Conservation (phyloP, 371 early-diverging fungal genomes). For the Dinochytrium kinnereticum region DNA sequence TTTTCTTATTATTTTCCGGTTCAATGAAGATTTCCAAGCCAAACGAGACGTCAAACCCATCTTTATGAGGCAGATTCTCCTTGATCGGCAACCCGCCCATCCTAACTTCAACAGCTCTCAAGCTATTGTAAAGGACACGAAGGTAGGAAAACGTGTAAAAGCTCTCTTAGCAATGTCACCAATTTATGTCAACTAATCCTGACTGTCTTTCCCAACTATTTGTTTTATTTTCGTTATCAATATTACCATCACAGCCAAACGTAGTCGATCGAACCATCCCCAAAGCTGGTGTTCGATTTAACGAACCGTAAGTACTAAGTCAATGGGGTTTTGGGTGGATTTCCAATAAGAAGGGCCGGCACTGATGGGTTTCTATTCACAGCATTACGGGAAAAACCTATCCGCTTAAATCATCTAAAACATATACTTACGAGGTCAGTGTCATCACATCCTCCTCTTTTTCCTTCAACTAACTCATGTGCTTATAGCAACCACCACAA, state of each 20-base stretch:
- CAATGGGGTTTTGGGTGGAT: too few species aligned
- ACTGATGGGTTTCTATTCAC: too few species aligned
- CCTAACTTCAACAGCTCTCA: constrained; percentile 48
- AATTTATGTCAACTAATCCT: too few species aligned
- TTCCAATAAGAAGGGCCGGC: too few species aligned
- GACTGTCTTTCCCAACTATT: too few species aligned
- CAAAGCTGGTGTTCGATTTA: constrained; percentile 48
- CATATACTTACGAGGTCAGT: not conserved
- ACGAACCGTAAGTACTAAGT: constrained; percentile 43
- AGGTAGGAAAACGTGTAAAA: too few species aligned
- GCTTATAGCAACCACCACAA: not conserved
- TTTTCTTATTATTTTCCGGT: not conserved
- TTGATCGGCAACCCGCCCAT: constrained; percentile 37
- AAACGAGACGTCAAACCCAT: constrained; percentile 52
- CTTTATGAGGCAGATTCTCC: constrained; percentile 48
- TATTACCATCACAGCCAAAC: constrained; percentile 34
- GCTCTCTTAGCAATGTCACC: too few species aligned
- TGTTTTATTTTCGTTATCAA: not conserved
- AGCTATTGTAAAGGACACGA: constrained; percentile 32
- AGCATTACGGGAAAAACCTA: constrained; percentile 6
- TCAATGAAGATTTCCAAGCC: constrained; percentile 47
- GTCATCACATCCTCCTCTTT: too few species aligned
- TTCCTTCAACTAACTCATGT: not conserved
- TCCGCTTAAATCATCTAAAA: not conserved
- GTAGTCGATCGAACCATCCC: constrained; percentile 33